These are phyloP conservation scores for Drechslerella dactyloides DNA, from an alignment of 2,329 filamentous ascomycete genomes.

Conservation along the genomic window DNA sequence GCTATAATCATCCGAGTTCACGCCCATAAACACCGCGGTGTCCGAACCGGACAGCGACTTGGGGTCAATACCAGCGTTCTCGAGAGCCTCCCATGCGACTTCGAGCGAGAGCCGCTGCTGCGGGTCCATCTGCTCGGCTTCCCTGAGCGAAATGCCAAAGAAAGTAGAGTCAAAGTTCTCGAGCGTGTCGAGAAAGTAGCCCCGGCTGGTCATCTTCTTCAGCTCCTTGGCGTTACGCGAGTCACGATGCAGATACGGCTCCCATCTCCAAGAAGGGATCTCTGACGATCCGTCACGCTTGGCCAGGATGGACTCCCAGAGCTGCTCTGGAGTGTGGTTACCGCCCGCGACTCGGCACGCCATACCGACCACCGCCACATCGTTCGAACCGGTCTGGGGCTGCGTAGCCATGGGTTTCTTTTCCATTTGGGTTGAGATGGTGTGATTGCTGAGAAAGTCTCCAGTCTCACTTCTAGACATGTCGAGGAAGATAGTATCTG, in stretches of 20 bases:
- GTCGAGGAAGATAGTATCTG: no score
- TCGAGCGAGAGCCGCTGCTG: conserved; percentile 65
- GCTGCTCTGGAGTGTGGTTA: conserved; percentile 18
- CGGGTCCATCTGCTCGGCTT: conserved; percentile 63
- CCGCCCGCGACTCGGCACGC: conserved; percentile 27
- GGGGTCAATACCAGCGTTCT: conserved; percentile 62
- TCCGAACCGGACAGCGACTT: conserved; percentile 57
- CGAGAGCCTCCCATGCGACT: conserved; percentile 65
- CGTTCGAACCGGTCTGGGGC: no score
- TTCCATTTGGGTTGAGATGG: no score
- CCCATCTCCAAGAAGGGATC: conserved; percentile 34
- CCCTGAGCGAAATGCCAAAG: conserved; percentile 59
- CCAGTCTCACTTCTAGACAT: no score
- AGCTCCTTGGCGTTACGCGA: conserved; percentile 50
- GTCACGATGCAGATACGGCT: conserved; percentile 53
- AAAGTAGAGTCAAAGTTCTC: conserved; percentile 58
- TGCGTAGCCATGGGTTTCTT: no score
- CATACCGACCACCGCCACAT: conserved; percentile 31
- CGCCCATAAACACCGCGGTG: conserved; percentile 59
- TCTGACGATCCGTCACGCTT: conserved; percentile 28
- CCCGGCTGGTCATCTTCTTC: conserved; percentile 50
- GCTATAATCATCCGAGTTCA: conserved; percentile 22
- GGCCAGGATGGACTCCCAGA: conserved; percentile 29
- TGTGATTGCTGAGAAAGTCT: no score
- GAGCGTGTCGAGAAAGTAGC: conserved; percentile 50